Evolutionary conservation across 2,329 filamentous ascomycete species (phyloP), one percentile per base, ranked within the genome.

Genomic region (Hyphodiscus sp.): DNA sequence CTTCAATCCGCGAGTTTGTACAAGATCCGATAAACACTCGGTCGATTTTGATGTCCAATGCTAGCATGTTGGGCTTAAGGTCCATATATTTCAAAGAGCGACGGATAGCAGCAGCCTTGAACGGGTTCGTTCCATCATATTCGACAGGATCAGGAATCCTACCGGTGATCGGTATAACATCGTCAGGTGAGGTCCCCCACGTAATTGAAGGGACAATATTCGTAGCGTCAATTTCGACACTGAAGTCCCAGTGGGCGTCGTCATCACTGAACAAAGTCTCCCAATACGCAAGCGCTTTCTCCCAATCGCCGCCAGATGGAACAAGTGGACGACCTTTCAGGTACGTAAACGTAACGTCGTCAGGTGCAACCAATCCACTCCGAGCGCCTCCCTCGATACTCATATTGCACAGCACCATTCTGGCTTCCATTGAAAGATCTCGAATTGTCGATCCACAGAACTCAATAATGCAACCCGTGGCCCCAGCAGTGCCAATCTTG

Each of bases 351-450:
- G 94, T 97, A 54, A 78, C 87, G 67, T 96, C 86, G 67, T 99
- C 94, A 5, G 94, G 94, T 10, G 94, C 94, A 55, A 99, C 86
- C 91, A 99, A 95, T 62, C 94, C 94, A 57, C 92, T 91, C 74
- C 94, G 82, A 47, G 94, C 94, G 72, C 94, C 94, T 63, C 80
- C 94, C 77, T 99, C 94, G 63, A 97, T 96, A 15, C 91, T 91
- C 94, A 97, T 97, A 77, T 99, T 99, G 78, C 94, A 97, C 70
- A 99, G 95, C 59, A 91, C 96, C 94, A 99, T 97, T 63, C 94
- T 85, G 43, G 92, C 94, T 73, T 97, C 94, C 82, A 99, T 96
- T 72, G 89, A 95, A 64, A 97, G 78, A 57, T 73, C 75, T 63
- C 90, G 85, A 69, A 99, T 96, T 57, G 94, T 89, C 49, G 91